Evolutionary conservation across 1,284 basidiomycete genomes (phyloP), one percentile per base, ranked within the genome.

Genomic region (Rhodofomes roseus): DNA sequence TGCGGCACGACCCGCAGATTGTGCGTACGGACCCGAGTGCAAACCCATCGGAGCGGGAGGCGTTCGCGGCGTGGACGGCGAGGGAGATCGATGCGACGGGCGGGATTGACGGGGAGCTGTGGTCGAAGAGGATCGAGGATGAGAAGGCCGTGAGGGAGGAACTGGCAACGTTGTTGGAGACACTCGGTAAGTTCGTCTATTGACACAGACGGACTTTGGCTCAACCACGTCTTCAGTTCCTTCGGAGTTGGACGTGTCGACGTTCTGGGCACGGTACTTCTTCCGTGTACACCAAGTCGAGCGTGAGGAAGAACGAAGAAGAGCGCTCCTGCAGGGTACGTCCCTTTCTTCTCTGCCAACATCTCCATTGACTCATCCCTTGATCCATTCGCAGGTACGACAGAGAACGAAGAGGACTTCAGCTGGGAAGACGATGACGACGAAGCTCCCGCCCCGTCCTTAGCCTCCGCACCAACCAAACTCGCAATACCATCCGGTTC

Each of bases 221-320:
- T 50, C 48, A 55, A 40, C 39, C 36, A 14, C 25, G 8, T 2
- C 23, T n/a, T 7, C 65, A 95, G 94, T 95, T 1, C 92, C 93
- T 2, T 81, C 83, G 22, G 77, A 79, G 58, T 76, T 96, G 66
- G 78, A 82, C 1, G 81, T 84, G 56, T 83, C 88, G 50, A 80
- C 81, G 41, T 98, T 97, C 75, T 97, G 95, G 95, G 83, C 85
- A 54, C 81, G 95, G 16, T 97, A 95, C 75, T 94, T 96, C 76
- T 98, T 96, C 85, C 85, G 95, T 39, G 85, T 88, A 37, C 79
- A 91, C 71, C 92, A 95, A 73, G 95, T 97, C 62, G 86, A 90
- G 63, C 76, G 79, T 29, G 93, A 96, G 65, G 93, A 95, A 70
- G 85, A 85, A 67, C 87, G 88, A 65, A 85, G 95, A 60, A 93